Base-by-base conservation (phyloP, 2,329 filamentous ascomycete genomes). In the Plectosphaerella plurivora region DNA sequence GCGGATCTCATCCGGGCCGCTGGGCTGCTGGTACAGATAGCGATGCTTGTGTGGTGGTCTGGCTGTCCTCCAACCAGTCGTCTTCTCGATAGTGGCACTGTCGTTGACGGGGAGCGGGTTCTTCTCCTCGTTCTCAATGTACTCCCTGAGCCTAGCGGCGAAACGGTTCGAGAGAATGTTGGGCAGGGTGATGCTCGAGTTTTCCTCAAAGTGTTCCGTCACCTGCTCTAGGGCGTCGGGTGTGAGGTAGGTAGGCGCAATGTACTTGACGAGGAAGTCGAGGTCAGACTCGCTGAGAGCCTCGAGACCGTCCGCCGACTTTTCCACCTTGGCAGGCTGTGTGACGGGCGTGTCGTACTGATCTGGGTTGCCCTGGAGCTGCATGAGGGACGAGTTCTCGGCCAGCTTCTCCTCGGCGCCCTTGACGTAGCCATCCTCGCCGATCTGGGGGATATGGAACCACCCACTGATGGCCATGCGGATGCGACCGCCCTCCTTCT, bases 381-480 rank as follows among this genome's bases (percentile, higher is more conserved):
- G 93, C 71, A 91, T 90, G 58, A 97, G 78, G 62, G 91, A 92
- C 69, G 92, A 97, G 70, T 91, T 91, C 68, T 91, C 87, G 12
- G 89, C 90, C 57, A 95, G 83, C 66, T 87, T 88, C 73, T 95
- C 91, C 68, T 97, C 93, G 51, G 94, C 79, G 4, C 93, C 94
- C 65, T 88, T 77, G 60, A 96, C 84, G 62, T 88, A 99, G 44
- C 94, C 94, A 24, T 96, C 91, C 69, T 99, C 94, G 52, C 93
- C 93, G 60, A 89, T 73, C 71, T 99, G 94, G 0, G 94, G 94
- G 57, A 99, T 97, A 70, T 99, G 94, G 69, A 95, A 99, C 94
- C 94, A 99, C 50, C 94, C 94, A 66, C 91, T 96, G 65, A 99
- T 96, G 49, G 94, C 94, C 93, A 99, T 97, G 60, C 94, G 86